A percentile compares a stretch with the other conserved stretches of the same genome.
Evolutionary conservation across 768 basidiomycete genomes (phyloP).

Genomic region (Trametes cingulata): DNA sequence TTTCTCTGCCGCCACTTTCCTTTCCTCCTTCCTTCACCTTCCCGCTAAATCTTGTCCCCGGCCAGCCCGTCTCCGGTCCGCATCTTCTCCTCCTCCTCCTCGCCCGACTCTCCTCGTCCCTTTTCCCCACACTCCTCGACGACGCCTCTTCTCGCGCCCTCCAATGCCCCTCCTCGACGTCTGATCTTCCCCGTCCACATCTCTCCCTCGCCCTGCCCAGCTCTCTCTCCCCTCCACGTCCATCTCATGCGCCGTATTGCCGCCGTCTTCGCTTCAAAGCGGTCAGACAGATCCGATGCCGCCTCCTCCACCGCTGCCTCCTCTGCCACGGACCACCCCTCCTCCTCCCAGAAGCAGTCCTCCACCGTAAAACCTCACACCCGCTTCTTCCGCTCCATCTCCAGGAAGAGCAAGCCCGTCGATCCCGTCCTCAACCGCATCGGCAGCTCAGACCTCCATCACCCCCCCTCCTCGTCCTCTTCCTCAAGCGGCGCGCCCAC

Average conservation of each 20-base stretch:
- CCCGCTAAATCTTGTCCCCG: conserved; percentile 13
- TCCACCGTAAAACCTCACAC: conserved; percentile 17
- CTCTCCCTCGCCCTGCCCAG: background rate
- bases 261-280: conserved; percentile 50
- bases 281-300: conserved; percentile 42
- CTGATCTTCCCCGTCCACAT: conserved; percentile 14
- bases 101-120: conserved; percentile 13
- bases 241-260: conserved; percentile 38
- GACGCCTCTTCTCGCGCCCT: conserved; percentile 7
- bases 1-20: background rate
- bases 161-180: conserved; percentile 15
- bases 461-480: conserved; percentile 44
- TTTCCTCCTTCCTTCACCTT: conserved; percentile 10
- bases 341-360: conserved; percentile 1
- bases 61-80: conserved; percentile 6
- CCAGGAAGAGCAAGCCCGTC: conserved; percentile 31
- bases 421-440: conserved; percentile 32
- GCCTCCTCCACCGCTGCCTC: conserved; percentile 25
- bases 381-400: conserved; percentile 32
- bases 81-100: conserved; percentile 14
- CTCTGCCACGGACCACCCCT: conserved; percentile 14
- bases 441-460: conserved; percentile 31
- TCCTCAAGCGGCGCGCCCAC: conserved; percentile 58
- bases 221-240: conserved; percentile 1
- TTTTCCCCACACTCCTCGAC: background rate